Conservation (phyloP, 257 asterid species). For the Orobanche coerulescens region DNA sequence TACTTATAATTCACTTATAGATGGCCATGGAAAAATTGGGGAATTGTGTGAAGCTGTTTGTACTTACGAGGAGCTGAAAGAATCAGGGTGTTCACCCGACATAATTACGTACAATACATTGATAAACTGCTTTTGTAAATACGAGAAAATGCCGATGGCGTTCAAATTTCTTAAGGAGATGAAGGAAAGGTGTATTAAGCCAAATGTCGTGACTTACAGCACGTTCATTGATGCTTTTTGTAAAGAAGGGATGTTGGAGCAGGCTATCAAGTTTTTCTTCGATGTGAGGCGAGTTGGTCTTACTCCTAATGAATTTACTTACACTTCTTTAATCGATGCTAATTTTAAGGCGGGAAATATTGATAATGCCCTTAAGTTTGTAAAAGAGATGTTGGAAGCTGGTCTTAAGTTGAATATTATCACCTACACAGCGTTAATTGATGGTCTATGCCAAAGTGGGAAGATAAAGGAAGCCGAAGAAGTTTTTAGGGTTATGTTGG, state of each 20-base stretch:
- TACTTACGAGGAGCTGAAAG: constrained; percentile 69
- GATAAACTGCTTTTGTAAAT: constrained; percentile 86
- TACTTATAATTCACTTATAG: constrained; percentile 80
- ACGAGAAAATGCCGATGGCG: constrained; percentile 48
- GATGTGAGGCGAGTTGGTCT: constrained; percentile 91
- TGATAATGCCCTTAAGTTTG: constrained; percentile 62
- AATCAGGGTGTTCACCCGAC: constrained; percentile 58
- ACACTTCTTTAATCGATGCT: constrained; percentile 75
- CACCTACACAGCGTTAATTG: constrained; percentile 60
- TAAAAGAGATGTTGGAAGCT: constrained; percentile 72
- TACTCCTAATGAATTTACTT: constrained; percentile 71
- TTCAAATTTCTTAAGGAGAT: constrained; percentile 63
- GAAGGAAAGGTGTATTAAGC: constrained; percentile 56
- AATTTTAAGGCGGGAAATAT: constrained; percentile 55
- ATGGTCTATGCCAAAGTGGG: constrained; percentile 76
- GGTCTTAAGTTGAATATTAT: constrained; percentile 55
- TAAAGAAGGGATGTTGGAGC: constrained; percentile 76
- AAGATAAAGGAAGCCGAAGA: constrained; percentile 74
- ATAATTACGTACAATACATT: constrained; percentile 69
- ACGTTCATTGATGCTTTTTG: constrained; percentile 82
- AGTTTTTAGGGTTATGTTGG: constrained; percentile 46
- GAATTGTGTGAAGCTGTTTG: constrained; percentile 45
- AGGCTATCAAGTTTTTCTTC: constrained; percentile 69
- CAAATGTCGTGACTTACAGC: constrained; percentile 85
- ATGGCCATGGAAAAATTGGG: constrained; percentile 69